Base-by-base conservation (phyloP, 306 rosid species). In the Betula pendula region DNA sequence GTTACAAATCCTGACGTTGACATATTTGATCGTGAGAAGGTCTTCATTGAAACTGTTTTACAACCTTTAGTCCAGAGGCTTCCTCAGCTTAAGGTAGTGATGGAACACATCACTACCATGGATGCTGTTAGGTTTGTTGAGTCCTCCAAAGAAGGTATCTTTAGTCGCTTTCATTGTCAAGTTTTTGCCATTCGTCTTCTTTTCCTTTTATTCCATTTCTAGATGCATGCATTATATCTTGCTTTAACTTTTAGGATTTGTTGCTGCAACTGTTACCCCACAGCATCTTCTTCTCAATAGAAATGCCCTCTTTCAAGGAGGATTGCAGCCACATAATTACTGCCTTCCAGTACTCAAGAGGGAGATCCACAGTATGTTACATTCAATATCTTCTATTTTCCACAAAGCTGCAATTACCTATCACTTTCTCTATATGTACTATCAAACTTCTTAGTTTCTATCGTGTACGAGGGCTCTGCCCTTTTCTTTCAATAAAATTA, bases 91-190 rank as follows among this genome's bases (percentile, higher is more conserved):
- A 91, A 87, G 89, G 86, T 94, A 70, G 97, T 91, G 81, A 91
- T 94, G 98, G 97, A 94, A 87, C 98, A 94, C 83, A 82, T 94
- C 75, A 94, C 97, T 81, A 94, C 98, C 29, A 71, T 78, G 83
- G 94, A 94, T 82, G 98, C 96, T 31, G 97, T 81, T 81, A 84
- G 70, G 25, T 94, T 92, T 84, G 91, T 92, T 38, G 80, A 83
- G 81, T 90, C 98, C 63, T 90, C 89, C 80, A 84, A 84, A 77
- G 90, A 86, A 85, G 94, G 97, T 86, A 81, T 58, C 45, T 17
- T 10, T 72, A 48, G 25, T 80, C 50, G 80, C 73, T 81, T 74
- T n/a, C 72, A 70, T 25, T 38, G 25, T 75, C 38, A 27, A 68
- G 10, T 19, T 65, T 20, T 55, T 9, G 10, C 16, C 48, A 5